Base-by-base conservation (phyloP, 2,329 filamentous ascomycete species). In the Colletotrichum viniferum region DNA sequence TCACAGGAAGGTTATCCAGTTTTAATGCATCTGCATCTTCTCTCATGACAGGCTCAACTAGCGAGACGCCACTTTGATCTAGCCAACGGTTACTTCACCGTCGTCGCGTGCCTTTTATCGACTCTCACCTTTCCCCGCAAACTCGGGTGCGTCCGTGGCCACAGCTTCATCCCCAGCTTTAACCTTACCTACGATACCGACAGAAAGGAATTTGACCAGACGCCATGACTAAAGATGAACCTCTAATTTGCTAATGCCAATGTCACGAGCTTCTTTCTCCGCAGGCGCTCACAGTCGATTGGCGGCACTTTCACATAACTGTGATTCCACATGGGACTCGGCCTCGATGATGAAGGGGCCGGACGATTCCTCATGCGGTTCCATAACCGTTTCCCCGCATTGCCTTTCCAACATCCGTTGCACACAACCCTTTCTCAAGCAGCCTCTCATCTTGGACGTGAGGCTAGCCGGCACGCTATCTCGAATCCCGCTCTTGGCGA, bases 391-490 rank as follows among this genome's bases (percentile, higher is more conserved):
- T 61, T 66, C 72, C 68, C 72, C 72, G 72, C 68, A 67, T 67
- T 71, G 13, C 14, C 34, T 67, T 58, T 34, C 24, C 62, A 63
- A 13, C 69, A 52, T n/a, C 32, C 71, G 66, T 34, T 32, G 56
- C 28, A 26, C 16, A 30, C 36, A 14, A 48, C 62, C 34, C 21
- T 21, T 48, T 32, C 56, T 28, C 55, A 26, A 60, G 56, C 32
- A 64, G 71, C 60, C 67, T 70, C 48, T 58, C 21, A 34, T 65
- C 48, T 55, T 64, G 66, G 34, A 74, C 30, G 38, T 61, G 71
- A 74, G 71, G 71, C 66, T 74, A 74, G 71, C 60, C 67, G 48
- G 66, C 71, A 70, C 71, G 71, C 66, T 74, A 74, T 70, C 60
- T 74, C 48, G 34, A 75, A 58, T 73, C 63, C 73, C 56, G 72